A percentile compares a stretch with the other conserved stretches of the same genome.
Conservation (phyloP, 78 protist species). For the Goniomonas avonlea region DNA sequence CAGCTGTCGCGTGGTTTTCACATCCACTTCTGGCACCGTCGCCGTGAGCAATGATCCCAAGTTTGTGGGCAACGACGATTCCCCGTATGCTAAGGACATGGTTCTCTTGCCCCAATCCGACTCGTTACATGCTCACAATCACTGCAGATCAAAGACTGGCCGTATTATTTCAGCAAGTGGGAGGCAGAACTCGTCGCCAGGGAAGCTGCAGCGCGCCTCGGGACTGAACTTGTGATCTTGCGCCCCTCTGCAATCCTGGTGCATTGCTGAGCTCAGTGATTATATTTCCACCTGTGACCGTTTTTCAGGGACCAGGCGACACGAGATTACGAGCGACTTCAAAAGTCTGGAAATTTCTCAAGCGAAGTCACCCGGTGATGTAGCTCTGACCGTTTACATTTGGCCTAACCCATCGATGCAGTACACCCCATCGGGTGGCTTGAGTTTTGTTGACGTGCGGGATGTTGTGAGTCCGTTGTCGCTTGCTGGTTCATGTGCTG, state of each 20-base stretch:
- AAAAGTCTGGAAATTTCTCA: background rate
- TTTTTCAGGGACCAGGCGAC: background rate
- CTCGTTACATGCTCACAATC: too few species aligned
- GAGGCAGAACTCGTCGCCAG: background rate
- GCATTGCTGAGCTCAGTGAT: background rate
- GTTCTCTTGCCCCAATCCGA: background rate
- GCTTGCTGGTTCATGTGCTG: too few species aligned
- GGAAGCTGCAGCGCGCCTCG: background rate
- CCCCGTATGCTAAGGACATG: background rate
- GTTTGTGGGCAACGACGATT: background rate
- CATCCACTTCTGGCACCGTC: background rate
- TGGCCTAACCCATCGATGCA: background rate
- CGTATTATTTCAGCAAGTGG: slow-evolving; percentile 1
- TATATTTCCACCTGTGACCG: background rate
- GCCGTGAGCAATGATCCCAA: background rate
- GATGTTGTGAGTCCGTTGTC: too few species aligned
- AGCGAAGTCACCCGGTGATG: background rate
- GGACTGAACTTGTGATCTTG: background rate
- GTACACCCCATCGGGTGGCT: background rate
- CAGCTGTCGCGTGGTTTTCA: too few species aligned
- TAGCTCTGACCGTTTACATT: too few species aligned
- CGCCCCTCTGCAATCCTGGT: slow-evolving; percentile 6
- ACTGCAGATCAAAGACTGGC: background rate
- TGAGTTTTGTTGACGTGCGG: background rate
- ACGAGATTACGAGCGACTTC: background rate